phyloP scores from a whole-genome alignment of 208 protist genomes.

The Wallacemonas rigidus region DNA sequence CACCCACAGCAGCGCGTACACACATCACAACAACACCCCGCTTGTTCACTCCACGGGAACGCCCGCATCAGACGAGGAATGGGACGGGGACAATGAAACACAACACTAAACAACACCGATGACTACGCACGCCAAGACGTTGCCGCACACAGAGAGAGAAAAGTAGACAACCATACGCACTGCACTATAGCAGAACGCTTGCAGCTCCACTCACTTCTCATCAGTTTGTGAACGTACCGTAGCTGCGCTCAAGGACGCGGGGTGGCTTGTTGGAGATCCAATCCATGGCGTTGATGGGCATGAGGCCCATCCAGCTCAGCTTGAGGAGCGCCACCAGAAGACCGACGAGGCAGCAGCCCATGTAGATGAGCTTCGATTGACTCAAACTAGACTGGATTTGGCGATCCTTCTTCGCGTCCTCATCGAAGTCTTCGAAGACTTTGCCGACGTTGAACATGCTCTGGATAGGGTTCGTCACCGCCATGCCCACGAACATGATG shows the following conservation, averaged over 20 bases:
- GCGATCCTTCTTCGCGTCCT: conserved; percentile 58
- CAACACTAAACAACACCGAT: neutral
- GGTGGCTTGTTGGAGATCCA: conserved; percentile 75
- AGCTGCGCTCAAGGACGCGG: conserved; percentile 60
- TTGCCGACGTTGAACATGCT: conserved; percentile 50
- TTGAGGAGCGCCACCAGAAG: conserved; percentile 80
- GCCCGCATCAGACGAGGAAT: no score
- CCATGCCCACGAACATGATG: conserved; percentile 91
- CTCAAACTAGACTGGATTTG: conserved; percentile 51
- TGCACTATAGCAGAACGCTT: conserved; percentile 11
- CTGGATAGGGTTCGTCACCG: conserved; percentile 75
- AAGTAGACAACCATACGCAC: neutral
- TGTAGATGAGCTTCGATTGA: conserved; percentile 79
- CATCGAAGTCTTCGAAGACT: conserved; percentile 68
- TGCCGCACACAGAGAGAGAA: neutral
- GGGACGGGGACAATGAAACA: neutral
- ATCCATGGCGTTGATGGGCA: conserved; percentile 81
- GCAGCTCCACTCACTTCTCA: conserved; percentile 6
- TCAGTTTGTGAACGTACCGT: conserved; percentile 34
- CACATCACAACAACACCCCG: neutral
- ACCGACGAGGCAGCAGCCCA: conserved; percentile 66
- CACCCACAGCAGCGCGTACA: neutral
- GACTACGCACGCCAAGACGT: neutral
- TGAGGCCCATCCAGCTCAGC: conserved; percentile 84
- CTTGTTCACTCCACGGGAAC: neutral